A percentile compares a stretch with the other conserved stretches of the same genome.
Conservation (phyloP, 164 flowering plant genomes). For the Cinnamomum chago region DNA sequence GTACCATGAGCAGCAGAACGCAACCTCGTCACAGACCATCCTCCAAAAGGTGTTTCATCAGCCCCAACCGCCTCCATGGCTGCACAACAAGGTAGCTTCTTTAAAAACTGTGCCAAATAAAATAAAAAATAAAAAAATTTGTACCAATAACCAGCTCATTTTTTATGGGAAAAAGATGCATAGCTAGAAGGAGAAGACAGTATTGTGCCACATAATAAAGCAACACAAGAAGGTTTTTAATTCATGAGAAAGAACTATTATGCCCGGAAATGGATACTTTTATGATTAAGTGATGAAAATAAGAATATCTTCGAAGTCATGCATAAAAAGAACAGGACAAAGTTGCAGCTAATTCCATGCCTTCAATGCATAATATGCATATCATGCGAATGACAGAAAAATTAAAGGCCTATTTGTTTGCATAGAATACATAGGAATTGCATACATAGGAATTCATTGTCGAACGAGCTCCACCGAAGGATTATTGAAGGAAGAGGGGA, state of each 20-base stretch:
- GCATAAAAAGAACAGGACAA: too few relatives aligned
- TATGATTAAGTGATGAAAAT: neutral
- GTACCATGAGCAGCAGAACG: slow-evolving; percentile 97
- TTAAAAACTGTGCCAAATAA: neutral
- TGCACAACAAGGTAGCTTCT: slow-evolving; percentile 24
- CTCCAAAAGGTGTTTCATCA: slow-evolving; percentile 86
- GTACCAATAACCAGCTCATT: neutral
- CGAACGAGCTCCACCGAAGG: too few relatives aligned
- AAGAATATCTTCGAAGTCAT: too few relatives aligned
- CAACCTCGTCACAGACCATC: slow-evolving; percentile 94
- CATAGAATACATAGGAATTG: too few relatives aligned
- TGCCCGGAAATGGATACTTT: neutral
- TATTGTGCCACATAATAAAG: neutral
- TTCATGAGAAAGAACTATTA: neutral
- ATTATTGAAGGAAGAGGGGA: too few relatives aligned
- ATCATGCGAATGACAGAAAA: too few relatives aligned
- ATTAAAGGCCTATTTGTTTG: too few relatives aligned
- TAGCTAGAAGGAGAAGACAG: neutral
- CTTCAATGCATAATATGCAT: too few relatives aligned
- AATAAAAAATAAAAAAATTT: neutral
- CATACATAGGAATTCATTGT: too few relatives aligned
- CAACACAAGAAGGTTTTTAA: neutral
- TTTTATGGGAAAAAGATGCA: neutral
- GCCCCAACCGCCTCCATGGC: slow-evolving; percentile 97
- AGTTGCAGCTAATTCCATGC: too few relatives aligned